Evolutionary conservation across 116 monocot species (phyloP).

Genomic region (Thalassia testudinum): DNA sequence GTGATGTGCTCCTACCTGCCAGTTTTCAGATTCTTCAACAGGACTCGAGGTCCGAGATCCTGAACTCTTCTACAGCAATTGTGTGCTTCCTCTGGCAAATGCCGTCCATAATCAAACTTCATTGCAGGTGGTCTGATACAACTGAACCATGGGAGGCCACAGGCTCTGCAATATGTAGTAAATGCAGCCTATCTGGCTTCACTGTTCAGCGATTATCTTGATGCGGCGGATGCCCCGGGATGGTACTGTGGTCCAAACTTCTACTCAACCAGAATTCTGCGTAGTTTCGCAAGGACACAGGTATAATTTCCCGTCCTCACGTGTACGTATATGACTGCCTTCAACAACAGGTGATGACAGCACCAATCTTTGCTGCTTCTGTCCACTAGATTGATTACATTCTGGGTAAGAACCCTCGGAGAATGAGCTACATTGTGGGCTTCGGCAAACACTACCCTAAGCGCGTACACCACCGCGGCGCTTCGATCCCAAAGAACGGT

Average conservation of each 20-base stretch:
- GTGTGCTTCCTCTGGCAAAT: too few species aligned
- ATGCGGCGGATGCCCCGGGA: constrained; percentile 23
- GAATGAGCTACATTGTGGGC: constrained; percentile 31
- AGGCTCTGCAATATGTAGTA: constrained; percentile 33
- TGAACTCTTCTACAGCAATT: too few species aligned
- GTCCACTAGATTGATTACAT: constrained; percentile 34
- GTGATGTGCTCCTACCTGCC: constrained; percentile 4
- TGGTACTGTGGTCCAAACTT: too few species aligned
- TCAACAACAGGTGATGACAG: too few species aligned
- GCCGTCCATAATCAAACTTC: too few species aligned
- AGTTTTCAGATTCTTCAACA: background rate
- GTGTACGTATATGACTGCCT: too few species aligned
- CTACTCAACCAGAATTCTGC: constrained; percentile 15
- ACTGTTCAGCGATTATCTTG: constrained; percentile 32
- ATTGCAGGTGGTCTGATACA: constrained; percentile 28
- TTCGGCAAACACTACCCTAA: constrained; percentile 17
- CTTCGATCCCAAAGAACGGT: constrained; percentile 21
- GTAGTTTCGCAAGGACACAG: constrained; percentile 37
- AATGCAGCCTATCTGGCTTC: constrained; percentile 33
- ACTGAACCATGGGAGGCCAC: constrained; percentile 29
- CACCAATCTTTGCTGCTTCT: too few species aligned
- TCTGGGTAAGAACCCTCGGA: constrained; percentile 20
- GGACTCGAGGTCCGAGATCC: background rate
- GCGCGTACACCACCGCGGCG: constrained; percentile 26
- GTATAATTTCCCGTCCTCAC: background rate